Evolutionary conservation across 225 moss, liverwort and hornwort genomes (phyloP), one percentile per base, ranked within the genome.

Genomic region (Pseudoscleropodium purum): DNA sequence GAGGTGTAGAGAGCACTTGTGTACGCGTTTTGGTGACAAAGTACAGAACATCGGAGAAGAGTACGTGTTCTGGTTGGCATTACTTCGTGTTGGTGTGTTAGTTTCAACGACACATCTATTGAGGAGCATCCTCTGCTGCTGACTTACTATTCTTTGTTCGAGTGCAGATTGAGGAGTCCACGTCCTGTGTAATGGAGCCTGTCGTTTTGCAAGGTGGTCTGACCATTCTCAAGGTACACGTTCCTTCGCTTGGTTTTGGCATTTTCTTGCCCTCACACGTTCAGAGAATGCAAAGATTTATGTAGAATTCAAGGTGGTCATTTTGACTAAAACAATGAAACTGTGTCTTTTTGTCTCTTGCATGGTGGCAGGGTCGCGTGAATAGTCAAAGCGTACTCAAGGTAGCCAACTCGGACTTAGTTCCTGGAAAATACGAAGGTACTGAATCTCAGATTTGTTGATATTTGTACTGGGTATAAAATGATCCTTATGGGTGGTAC

Each of bases 341-440:
- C 67, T 86, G 51, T 64, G 60, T 92, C 41, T 77, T 69, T 45
- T 91, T 64, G 36, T 65, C 83, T 87, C 56, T 64, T 89, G 83
- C 76, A 62, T 89, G 72, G 75, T 93, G 56, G 64, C 94, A 98
- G 98, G 96, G 97, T n/a, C 94, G 95, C 69, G 95, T 98, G 82
- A 97, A 91, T 86, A 93, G 93, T 79, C 90, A 96, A 65, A 94
- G 92, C 88, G 85, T 95, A 73, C 89, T 96, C 77, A 94, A 95
- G 72, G 89, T 96, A 77, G 93, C 91, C 60, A 98, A 96, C 92
- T 92, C 95, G 57, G 98, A 97, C 90, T 95, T 97, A 84, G 93
- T 97, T 72, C 93, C 97, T 75, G 98, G 97, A 74, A 98, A 95
- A 90, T 96, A 97, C 84, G 98, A 97, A 96, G 98, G 98, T 98